These are phyloP conservation scores for Metahyphopichia silvanorum DNA, from an alignment of 805 yeast species.

Conservation along the genomic window DNA sequence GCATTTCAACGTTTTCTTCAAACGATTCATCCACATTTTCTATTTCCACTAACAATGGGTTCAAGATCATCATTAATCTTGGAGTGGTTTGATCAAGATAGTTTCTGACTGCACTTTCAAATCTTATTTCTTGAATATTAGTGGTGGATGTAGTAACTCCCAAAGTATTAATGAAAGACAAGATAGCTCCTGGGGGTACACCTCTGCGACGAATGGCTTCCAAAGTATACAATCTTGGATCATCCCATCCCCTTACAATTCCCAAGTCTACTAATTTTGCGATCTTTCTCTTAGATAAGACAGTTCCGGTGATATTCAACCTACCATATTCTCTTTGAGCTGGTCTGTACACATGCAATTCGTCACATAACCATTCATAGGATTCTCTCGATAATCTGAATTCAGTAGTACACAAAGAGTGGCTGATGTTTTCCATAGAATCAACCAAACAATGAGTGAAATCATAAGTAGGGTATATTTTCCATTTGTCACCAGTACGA, in stretches of 20 bases:
- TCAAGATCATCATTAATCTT: conserved; percentile 86
- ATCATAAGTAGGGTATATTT: conserved; percentile 97
- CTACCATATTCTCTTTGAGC: conserved; percentile 99
- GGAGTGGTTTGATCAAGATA: conserved; percentile 91
- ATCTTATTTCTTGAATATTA: conserved; percentile 84
- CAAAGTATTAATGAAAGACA: conserved; percentile 86
- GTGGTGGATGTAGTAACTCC: conserved; percentile 96
- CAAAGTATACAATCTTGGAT: conserved; percentile 91
- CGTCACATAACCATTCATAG: conserved; percentile 98
- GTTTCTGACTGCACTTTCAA: conserved; percentile 84
- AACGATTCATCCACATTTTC: conserved; percentile 79
- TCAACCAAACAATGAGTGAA: conserved; percentile 99
- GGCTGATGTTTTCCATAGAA: conserved; percentile 93
- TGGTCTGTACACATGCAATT: conserved; percentile 91
- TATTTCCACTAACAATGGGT: conserved; percentile 79
- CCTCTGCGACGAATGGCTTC: conserved; percentile 97
- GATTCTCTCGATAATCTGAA: conserved; percentile 89
- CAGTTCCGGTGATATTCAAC: conserved; percentile 89
- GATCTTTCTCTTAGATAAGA: conserved; percentile 92
- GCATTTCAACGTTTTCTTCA: conserved; percentile 68
- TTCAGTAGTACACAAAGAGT: conserved; percentile 95
- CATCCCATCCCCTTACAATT: conserved; percentile 95
- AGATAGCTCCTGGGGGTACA: conserved; percentile 96
- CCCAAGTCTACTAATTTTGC: conserved; percentile 83
- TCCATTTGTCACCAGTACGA: conserved; percentile 97